These are phyloP conservation scores for Sutorius australiensis DNA, from an alignment of 768 basidiomycete genomes.

Conservation along the genomic window DNA sequence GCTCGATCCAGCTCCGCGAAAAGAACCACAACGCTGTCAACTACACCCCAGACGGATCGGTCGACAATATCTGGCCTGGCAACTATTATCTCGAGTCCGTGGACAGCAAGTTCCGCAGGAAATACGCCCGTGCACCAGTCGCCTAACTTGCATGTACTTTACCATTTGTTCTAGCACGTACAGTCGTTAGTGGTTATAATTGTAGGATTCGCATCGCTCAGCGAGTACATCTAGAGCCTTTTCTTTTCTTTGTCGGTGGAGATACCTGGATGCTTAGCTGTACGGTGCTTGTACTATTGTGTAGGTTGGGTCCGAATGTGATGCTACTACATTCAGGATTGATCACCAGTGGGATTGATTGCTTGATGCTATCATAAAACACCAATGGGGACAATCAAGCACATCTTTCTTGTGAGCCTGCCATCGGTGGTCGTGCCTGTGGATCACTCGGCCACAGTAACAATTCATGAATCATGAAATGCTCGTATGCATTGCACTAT, in stretches of 20 bases:
- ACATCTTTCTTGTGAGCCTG: not conserved
- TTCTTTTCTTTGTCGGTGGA: not conserved
- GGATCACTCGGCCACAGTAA: not conserved
- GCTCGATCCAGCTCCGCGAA: conserved; percentile 74
- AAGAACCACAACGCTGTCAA: conserved; percentile 89
- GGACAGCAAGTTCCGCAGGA: conserved; percentile 88
- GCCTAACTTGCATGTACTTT: conserved; percentile 15
- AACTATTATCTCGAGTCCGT: conserved; percentile 89
- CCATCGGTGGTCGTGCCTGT: not conserved
- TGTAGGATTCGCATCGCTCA: not conserved
- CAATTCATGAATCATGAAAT: not conserved
- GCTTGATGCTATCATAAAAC: no score
- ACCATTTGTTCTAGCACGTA: not conserved
- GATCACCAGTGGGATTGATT: no score
- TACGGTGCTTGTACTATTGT: conserved; percentile 11
- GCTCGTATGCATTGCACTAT: not conserved
- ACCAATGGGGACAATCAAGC: no score
- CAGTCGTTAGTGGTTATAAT: not conserved
- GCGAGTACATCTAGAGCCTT: conserved; percentile 12
- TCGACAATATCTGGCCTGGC: conserved; percentile 93
- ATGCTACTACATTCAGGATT: conserved; percentile 1
- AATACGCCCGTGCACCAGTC: conserved; percentile 57
- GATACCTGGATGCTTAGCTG: conserved; percentile 8
- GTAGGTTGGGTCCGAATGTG: not conserved
- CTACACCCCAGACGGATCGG: conserved; percentile 80